phyloP scores from a whole-genome alignment of 306 rosid species.

The Prunus campanulata region DNA sequence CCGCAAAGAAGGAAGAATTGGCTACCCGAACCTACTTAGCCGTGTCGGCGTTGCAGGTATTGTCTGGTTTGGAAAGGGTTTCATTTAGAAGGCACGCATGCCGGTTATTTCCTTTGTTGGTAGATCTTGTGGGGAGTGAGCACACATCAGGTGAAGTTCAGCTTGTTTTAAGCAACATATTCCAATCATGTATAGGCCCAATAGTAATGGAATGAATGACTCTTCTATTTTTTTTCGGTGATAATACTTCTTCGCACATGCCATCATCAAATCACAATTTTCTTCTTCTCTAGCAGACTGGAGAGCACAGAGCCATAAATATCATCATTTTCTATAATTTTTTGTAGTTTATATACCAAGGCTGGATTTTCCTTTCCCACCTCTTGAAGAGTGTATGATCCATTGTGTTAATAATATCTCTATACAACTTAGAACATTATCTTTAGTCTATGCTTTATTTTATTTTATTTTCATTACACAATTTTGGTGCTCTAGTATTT shows the following conservation, averaged over 20 bases:
- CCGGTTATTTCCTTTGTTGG: conserved; percentile 74
- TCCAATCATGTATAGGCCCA: conserved; percentile 82
- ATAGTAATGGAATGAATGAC: conserved; percentile 49
- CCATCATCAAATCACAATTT: conserved; percentile 21
- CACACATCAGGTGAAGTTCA: conserved; percentile 93
- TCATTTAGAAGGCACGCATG: conserved; percentile 65
- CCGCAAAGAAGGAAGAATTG: conserved; percentile 83
- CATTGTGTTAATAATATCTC: background rate
- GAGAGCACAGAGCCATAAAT: conserved; percentile 2
- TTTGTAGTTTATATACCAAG: conserved; percentile 12
- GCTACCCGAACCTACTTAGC: conserved; percentile 75
- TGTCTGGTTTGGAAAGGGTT: conserved; percentile 52
- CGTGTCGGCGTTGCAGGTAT: conserved; percentile 69
- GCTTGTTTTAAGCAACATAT: conserved; percentile 66
- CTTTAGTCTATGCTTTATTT: background rate
- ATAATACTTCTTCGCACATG: background rate
- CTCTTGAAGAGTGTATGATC: conserved; percentile 10
- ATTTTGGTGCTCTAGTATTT: no score
- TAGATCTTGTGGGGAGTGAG: conserved; percentile 83
- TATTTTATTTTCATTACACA: no score
- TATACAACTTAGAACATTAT: background rate
- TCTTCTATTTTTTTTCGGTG: background rate
- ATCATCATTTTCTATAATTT: no score
- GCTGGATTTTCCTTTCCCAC: background rate
- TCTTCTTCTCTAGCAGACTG: conserved; percentile 26